These are phyloP conservation scores for Veloboletus limbatus DNA, from an alignment of 1,284 basidiomycete species.

Conservation along the genomic window DNA sequence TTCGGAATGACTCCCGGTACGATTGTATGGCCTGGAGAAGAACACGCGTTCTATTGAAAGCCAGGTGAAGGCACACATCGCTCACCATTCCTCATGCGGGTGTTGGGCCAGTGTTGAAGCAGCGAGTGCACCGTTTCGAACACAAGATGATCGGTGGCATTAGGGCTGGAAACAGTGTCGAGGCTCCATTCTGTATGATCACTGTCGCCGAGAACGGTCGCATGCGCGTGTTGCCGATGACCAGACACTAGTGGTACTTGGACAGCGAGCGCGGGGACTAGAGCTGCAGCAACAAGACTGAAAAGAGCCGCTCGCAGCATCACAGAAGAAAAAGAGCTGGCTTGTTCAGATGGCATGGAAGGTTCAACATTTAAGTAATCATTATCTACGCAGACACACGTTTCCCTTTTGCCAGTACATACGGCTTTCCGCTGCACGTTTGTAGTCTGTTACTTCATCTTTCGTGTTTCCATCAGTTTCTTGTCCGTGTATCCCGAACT, in stretches of 20 bases:
- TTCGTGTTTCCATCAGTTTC: no score
- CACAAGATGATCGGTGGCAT: no score
- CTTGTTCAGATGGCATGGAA: no score
- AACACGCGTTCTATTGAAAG: background rate
- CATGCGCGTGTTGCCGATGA: background rate
- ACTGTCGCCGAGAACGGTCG: background rate
- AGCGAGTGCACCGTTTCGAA: background rate
- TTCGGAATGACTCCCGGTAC: constrained; percentile 38
- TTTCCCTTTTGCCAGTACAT: no score
- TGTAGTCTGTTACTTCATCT: no score
- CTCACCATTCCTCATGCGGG: constrained; percentile 42
- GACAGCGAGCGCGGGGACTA: background rate
- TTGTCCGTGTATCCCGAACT: no score
- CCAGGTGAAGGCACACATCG: background rate
- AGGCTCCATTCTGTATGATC: background rate
- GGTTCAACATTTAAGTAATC: no score
- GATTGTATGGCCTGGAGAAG: constrained; percentile 37
- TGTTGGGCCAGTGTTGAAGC: background rate
- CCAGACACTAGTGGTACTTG: background rate
- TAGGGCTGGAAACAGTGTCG: background rate
- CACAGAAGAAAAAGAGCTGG: no score
- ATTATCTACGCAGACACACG: no score
- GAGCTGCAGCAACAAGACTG: no score
- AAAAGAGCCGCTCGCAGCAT: no score
- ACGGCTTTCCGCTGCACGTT: no score